phyloP scores from a whole-genome alignment of 495 filamentous ascomycete genomes.

The Penicillium longicatenatum region DNA sequence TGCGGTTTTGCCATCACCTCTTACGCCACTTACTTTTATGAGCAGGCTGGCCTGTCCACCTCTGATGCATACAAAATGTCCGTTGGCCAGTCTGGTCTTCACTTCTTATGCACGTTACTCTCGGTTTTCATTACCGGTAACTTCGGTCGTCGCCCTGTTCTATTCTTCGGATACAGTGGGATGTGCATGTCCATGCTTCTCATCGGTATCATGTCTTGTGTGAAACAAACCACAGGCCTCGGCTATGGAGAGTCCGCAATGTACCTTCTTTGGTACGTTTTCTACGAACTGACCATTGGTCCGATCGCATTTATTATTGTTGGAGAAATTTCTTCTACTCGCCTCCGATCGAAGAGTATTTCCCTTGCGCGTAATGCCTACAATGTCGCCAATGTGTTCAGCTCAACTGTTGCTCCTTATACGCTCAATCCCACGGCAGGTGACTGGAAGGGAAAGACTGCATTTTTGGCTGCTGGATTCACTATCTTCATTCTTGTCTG shows the following conservation, averaged over 20 bases:
- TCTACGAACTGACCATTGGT: constrained; percentile 71
- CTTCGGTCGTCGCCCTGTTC: constrained; percentile 68
- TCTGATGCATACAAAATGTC: constrained; percentile 54
- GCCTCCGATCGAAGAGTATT: constrained; percentile 70
- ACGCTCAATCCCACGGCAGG: constrained; percentile 69
- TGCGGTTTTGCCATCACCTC: constrained; percentile 71
- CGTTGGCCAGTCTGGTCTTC: constrained; percentile 58
- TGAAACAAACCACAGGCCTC: constrained; percentile 53
- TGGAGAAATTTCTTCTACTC: constrained; percentile 64
- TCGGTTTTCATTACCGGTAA: constrained; percentile 52
- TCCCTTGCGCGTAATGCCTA: constrained; percentile 64
- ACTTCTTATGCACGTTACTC: constrained; percentile 56
- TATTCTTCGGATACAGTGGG: constrained; percentile 59
- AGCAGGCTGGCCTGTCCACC: constrained; percentile 62
- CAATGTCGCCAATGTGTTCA: constrained; percentile 64
- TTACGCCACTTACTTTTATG: constrained; percentile 73
- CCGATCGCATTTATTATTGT: constrained; percentile 74
- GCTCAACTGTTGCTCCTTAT: constrained; percentile 64
- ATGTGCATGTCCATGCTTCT: constrained; percentile 55
- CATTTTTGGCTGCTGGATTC: constrained; percentile 69
- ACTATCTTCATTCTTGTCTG: constrained; percentile 65
- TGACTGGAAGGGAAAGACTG: constrained; percentile 65
- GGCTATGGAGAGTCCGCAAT: constrained; percentile 49
- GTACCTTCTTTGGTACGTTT: constrained; percentile 65
- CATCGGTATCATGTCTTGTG: constrained; percentile 66